Percentiles rank a stretch among this genome's conserved stretches.
These are phyloP conservation scores for Cystobasidium slooffiae DNA, from an alignment of 1,284 basidiomycete genomes.

Conservation along the genomic window DNA sequence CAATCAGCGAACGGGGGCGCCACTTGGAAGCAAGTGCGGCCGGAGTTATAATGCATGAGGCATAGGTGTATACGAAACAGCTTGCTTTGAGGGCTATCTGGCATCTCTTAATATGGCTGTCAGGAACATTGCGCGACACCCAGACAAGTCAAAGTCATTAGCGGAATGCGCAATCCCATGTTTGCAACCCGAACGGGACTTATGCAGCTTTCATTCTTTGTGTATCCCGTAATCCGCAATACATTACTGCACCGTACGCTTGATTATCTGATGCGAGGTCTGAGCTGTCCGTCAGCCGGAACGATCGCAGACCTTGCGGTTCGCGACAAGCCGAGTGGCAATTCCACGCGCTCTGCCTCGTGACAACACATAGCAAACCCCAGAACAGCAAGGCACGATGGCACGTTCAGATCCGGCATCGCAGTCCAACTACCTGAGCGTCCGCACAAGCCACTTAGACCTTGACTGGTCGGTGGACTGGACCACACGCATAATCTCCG, in stretches of 20 bases:
- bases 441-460: conserved; percentile 70
- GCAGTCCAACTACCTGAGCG: conserved; percentile 76
- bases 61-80: too few relatives aligned
- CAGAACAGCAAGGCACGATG: conserved; percentile 19
- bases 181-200: too few relatives aligned
- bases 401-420: conserved; percentile 68
- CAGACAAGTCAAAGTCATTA: too few relatives aligned
- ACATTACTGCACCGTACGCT: background rate
- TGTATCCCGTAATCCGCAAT: too few relatives aligned
- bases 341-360: background rate
- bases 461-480: conserved; percentile 88
- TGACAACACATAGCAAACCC: background rate
- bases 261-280: background rate
- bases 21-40: too few relatives aligned
- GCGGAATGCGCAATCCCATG: too few relatives aligned
- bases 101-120: too few relatives aligned
- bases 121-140: too few relatives aligned
- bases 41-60: too few relatives aligned
- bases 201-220: too few relatives aligned
- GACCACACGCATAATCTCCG: conserved; percentile 68
- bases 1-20: too few relatives aligned
- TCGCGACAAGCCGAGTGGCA: background rate
- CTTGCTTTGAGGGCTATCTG: too few relatives aligned
- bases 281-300: background rate
- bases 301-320: background rate